Evolutionary conservation across 805 yeast genomes (phyloP), one percentile per base, ranked within the genome.

Genomic region (Blastobotrys muscicola): DNA sequence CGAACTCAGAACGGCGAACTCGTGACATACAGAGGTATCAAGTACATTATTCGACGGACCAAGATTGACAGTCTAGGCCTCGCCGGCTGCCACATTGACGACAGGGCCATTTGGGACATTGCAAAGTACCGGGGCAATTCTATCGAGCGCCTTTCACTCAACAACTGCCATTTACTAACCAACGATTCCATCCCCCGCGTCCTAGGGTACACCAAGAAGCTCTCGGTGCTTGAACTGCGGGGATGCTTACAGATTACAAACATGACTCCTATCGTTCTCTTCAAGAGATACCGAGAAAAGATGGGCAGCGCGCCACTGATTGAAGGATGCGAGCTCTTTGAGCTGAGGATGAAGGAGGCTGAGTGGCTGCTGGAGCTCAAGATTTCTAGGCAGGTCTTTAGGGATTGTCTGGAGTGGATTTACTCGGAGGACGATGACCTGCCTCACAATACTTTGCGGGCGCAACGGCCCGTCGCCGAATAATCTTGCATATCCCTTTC

Each of bases 81-180:
- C 14, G 95, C 97, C 0, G 97, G 97, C 5, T 85, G 95, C 60
- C 69, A 74, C 36, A 72, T 89, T 13, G 76, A 84, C 6, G 95
- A 89, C 64, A 70, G 76, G 36, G 70, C 84, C 3, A 66, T 89
- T 11, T 85, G 95, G 94, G 89, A 82, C 54, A 62, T 89, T 30
- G 86, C 87, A 0, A 60, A 72, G 12, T 59, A 68, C 42, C 64
- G 76, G 23, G 78, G 78, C 15, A 53, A 58, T 1, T 54, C 65
- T 4, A 54, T 89, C 3, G 77, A 76, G 52, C 68, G 95, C 42
- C 65, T 87, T 14, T 82, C 94, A 6, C 59, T 87, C 41, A 87
- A 87, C 60, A 77, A 79, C 53, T 87, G 97, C 58, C 66, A 70
- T 29, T 55, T 60, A 16, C 57, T 84, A 31, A 73, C 84, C 12